Base-by-base conservation (phyloP, 192 early-diverging fungal genomes). In the Coemansia sp. region DNA sequence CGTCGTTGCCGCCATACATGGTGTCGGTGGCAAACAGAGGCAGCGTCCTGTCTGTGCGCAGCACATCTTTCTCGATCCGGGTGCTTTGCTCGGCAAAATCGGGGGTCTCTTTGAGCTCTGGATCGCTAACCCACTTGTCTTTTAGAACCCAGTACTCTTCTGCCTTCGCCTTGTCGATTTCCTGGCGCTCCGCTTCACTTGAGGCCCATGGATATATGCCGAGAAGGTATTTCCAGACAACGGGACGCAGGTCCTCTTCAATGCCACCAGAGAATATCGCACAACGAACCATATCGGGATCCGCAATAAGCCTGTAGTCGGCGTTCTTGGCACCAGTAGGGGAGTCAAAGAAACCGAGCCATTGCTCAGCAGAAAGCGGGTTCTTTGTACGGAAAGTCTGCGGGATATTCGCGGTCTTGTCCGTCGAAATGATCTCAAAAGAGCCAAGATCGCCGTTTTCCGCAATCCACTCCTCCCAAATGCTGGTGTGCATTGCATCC, bases 31-130 rank as follows among this genome's bases (percentile, higher is more conserved):
- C 86, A 86, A 92, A 98, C 73, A 95, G 89, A 0, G 91, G 86
- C 3, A 95, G 85, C 0, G 87, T 92, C 24, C 96, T 77, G 76
- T 99, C 98, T 5, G 98, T 99, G 21, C 98, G 90, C 63, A 97
- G 87, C 1, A 98, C 96, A 70, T 99, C 98, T 80, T 98, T 99
- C 44, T 98, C 95, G 83, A 83, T 93, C 4, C 92, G 84, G 53
- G 84, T 84, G 64, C 89, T 89, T 61, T 93, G 92, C 73, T 93
- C 92, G 61, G 86, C 81, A 66, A 88, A 90, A 10, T 84, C 81
- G n/a, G 78, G 71, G 14, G 81, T 77, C 18, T 77, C 73, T n/a
- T 84, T 84, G 23, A 89, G 81, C 44, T 85, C 73, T 16, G 85
- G 66, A 52, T 87, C 78, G 66, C 85, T 85, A 11, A 86, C 81